A percentile compares a stretch with the other conserved stretches of the same genome.
Evolutionary conservation across 768 basidiomycete genomes (phyloP).

Genomic region (Gymnopilus dilepis): DNA sequence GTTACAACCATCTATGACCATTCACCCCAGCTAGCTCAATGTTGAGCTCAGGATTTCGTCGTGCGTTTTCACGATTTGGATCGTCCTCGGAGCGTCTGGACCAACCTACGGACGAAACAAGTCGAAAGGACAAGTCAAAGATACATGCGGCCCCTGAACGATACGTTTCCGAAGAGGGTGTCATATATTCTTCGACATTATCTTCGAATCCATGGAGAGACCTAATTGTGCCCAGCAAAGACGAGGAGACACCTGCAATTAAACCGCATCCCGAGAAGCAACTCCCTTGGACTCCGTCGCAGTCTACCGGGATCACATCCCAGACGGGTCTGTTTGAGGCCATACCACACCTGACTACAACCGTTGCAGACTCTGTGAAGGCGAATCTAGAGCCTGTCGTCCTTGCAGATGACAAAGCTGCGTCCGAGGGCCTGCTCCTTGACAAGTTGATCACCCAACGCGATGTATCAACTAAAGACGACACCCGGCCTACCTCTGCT

Average conservation of each 20-base stretch:
- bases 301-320: background rate
- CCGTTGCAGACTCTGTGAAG: background rate
- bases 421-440: background rate
- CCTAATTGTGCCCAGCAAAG: background rate
- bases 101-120: background rate
- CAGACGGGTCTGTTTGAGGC: background rate
- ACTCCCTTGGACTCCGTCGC: background rate
- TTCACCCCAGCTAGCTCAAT: background rate
- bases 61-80: background rate
- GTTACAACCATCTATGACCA: conserved; percentile 3
- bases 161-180: background rate
- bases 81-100: conserved; percentile 1
- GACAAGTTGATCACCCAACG: background rate
- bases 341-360: background rate
- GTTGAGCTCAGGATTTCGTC: conserved; percentile 5
- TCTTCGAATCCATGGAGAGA: background rate
- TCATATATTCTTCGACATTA: background rate
- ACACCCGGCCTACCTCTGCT: background rate
- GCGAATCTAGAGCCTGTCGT: background rate
- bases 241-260: background rate
- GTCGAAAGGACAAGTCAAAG: background rate
- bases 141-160: background rate
- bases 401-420: background rate
- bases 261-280: background rate
- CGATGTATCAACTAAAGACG: background rate